Percentiles rank a stretch among this genome's conserved stretches.
phyloP scores from a whole-genome alignment of 257 asterid genomes.

The Ilex aquifolium region DNA sequence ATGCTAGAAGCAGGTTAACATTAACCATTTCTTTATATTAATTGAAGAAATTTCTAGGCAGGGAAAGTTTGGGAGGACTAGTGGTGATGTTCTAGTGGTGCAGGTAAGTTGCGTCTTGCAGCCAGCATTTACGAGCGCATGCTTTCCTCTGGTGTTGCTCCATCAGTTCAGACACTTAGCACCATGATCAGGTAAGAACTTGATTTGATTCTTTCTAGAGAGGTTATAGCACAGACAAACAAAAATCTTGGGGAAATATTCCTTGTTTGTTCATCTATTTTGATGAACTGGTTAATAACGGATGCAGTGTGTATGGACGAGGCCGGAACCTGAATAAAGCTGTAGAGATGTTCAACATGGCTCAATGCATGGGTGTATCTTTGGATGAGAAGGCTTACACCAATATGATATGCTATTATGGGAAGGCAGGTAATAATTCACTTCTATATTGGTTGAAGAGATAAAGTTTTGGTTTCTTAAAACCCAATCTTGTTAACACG shows the following conservation, averaged over 20 bases:
- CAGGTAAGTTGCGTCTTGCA: slow-evolving; percentile 80
- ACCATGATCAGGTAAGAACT: slow-evolving; percentile 85
- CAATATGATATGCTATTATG: slow-evolving; percentile 74
- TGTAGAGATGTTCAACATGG: slow-evolving; percentile 57
- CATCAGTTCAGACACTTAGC: slow-evolving; percentile 78
- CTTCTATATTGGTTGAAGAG: neutral
- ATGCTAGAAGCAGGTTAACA: slow-evolving; percentile 77
- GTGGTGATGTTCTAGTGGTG: slow-evolving; percentile 18
- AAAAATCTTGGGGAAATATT: too few relatives aligned
- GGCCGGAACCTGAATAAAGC: slow-evolving; percentile 70
- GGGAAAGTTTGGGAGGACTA: slow-evolving; percentile 6
- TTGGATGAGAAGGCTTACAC: slow-evolving; percentile 90
- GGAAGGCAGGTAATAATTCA: slow-evolving; percentile 64
- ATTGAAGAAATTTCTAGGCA: slow-evolving; percentile 8
- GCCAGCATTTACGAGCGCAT: slow-evolving; percentile 66
- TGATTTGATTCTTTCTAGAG: slow-evolving; percentile 3
- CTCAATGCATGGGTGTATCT: slow-evolving; percentile 46
- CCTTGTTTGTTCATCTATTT: neutral
- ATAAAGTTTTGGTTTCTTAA: neutral
- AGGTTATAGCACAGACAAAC: neutral
- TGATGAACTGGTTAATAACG: slow-evolving; percentile 14
- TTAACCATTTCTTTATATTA: neutral
- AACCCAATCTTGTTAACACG: neutral
- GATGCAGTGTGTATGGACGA: slow-evolving; percentile 81
- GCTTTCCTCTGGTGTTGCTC: slow-evolving; percentile 52